These are phyloP conservation scores for Buxus sempervirens DNA, from an alignment of 164 flowering plant species.

Conservation along the genomic window DNA sequence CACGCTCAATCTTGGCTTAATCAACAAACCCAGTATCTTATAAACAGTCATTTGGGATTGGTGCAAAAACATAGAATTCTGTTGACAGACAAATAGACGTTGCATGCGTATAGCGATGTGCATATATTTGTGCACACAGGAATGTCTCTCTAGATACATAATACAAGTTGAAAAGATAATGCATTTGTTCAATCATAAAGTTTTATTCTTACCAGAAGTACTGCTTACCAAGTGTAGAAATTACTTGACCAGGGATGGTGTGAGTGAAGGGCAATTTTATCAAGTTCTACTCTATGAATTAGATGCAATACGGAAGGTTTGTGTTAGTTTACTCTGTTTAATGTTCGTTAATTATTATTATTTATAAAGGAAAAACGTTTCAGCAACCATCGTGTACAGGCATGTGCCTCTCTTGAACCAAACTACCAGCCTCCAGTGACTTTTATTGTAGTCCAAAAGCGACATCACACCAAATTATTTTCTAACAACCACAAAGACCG, in stretches of 20 bases:
- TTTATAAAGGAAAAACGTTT: neutral
- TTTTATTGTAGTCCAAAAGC: conserved; percentile 84
- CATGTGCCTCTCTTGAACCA: conserved; percentile 88
- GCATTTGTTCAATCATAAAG: too few relatives aligned
- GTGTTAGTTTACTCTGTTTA: conserved; percentile 1
- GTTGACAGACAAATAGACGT: neutral
- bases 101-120: neutral
- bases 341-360: neutral
- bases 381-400: conserved; percentile 36
- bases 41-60: neutral
- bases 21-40: neutral
- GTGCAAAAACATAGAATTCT: neutral
- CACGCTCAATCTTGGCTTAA: too few relatives aligned
- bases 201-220: neutral
- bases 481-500: conserved; percentile 68
- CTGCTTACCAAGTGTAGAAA: neutral
- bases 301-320: conserved; percentile 83
- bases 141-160: neutral
- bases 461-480: conserved; percentile 87
- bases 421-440: conserved; percentile 89
- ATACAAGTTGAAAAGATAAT: too few relatives aligned
- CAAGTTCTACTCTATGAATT: conserved; percentile 83
- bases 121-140: neutral
- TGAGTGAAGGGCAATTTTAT: conserved; percentile 90
- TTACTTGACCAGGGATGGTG: conserved; percentile 72